These are phyloP conservation scores for Solidago caesia DNA, from an alignment of 129 eudicot species.

Conservation along the genomic window DNA sequence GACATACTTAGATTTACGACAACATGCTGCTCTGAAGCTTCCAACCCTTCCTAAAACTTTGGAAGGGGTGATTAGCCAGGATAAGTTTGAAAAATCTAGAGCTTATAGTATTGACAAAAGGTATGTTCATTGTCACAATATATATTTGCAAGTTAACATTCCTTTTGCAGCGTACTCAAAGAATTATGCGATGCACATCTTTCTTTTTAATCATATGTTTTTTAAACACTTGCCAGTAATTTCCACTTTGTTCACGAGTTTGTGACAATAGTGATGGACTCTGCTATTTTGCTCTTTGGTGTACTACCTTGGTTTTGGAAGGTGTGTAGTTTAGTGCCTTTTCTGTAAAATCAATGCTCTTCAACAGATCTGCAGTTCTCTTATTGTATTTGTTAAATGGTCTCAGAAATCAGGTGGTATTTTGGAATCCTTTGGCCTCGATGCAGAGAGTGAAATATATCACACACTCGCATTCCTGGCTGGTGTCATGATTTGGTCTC, in stretches of 20 bases:
- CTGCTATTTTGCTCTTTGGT: slow-evolving; percentile 71
- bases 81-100: slow-evolving; percentile 90
- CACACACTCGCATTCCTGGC: slow-evolving; percentile 92
- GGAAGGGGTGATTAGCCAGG: slow-evolving; percentile 86
- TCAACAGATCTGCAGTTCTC: background rate
- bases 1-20: slow-evolving; percentile 86
- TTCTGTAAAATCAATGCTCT: background rate
- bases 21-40: slow-evolving; percentile 78
- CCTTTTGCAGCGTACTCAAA: background rate
- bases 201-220: slow-evolving; percentile 2
- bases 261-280: slow-evolving; percentile 80
- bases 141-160: background rate
- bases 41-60: slow-evolving; percentile 83
- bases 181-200: background rate
- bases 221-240: slow-evolving; percentile 39
- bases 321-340: slow-evolving; percentile 42
- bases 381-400: slow-evolving; percentile 19
- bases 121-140: slow-evolving; percentile 31
- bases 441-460: slow-evolving; percentile 80
- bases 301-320: slow-evolving; percentile 96
- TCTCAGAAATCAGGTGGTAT: slow-evolving; percentile 68
- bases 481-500: slow-evolving; percentile 97
- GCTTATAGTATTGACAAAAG: slow-evolving; percentile 96
- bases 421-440: slow-evolving; percentile 56
- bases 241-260: slow-evolving; percentile 88